Evolutionary conservation across 2,329 filamentous ascomycete species (phyloP).

Genomic region (Niveomyces coronatus): DNA sequence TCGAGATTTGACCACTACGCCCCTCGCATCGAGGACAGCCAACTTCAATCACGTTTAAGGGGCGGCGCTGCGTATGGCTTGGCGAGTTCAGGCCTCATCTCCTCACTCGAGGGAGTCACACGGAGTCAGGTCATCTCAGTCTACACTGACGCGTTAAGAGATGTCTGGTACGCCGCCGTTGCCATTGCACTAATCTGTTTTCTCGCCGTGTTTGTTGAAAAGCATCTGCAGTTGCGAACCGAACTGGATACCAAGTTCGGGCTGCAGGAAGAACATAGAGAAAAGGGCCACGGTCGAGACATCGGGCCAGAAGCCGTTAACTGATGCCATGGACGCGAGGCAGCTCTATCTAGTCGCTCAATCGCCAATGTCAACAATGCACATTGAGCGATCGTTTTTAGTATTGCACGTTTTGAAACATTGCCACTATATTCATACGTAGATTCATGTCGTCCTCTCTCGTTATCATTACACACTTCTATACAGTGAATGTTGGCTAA

Average conservation of each 20-base stretch:
- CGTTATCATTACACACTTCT: no score
- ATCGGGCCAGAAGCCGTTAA: no score
- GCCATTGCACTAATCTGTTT: slow-evolving; percentile 15
- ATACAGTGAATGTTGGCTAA: no score
- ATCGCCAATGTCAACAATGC: no score
- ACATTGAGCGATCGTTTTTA: no score
- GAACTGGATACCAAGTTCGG: slow-evolving; percentile 20
- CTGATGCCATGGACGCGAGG: no score
- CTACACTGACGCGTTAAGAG: slow-evolving; percentile 15
- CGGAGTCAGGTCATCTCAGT: slow-evolving; percentile 17
- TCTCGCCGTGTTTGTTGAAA: slow-evolving; percentile 17
- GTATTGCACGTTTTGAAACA: no score
- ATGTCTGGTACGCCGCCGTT: slow-evolving; percentile 16
- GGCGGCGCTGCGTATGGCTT: slow-evolving; percentile 20
- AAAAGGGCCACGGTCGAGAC: no score
- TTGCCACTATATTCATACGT: no score
- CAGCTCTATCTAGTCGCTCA: no score
- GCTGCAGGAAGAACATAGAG: not conserved
- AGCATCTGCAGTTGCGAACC: slow-evolving; percentile 16
- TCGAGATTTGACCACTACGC: slow-evolving; percentile 11
- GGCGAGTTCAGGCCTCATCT: slow-evolving; percentile 17
- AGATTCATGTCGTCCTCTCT: no score
- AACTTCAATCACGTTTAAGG: not conserved
- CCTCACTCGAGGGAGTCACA: slow-evolving; percentile 13
- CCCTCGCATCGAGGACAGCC: not conserved